Evolutionary conservation across 2,329 filamentous ascomycete genomes (phyloP), one percentile per base, ranked within the genome.

Genomic region (Pseudogymnoascus sp.): DNA sequence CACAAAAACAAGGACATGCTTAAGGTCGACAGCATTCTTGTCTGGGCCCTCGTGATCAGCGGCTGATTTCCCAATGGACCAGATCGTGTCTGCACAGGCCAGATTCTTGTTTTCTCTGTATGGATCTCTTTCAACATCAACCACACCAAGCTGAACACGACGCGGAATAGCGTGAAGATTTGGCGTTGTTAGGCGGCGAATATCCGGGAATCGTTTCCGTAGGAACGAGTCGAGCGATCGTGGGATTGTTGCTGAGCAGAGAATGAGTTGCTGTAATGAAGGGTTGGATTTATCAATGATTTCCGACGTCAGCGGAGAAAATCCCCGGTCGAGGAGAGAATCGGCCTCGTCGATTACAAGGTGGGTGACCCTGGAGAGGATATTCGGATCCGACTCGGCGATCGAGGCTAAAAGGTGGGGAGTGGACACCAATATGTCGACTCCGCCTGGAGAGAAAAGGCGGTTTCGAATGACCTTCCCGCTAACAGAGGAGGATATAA

Each of bases 241-340:
- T 1, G 96, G 95, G 66, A 99, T 97, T 4, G 95, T 99, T 61
- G 95, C 95, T 3, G 93, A 97, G 79, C 95, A 99, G 67, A 97
- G 85, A 57, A 99, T 82, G 23, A 99, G 82, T 73, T 96, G 90
- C 72, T 91, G 85, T 57, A 97, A 78, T 0, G 91, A 95, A 0
- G 93, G 91, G 6, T 86, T 83, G 1, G 88, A 85, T 64, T 89
- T 88, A 71, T 96, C 90, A 67, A 99, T 83, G 68, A 99, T 90
- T 63, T 85, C 83, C 10, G 85, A 89, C 0, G 95, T 97, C 23
- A 88, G 87, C 1, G 91, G 87, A 3, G 89, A 84, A 78, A 99
- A 99, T 65, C 91, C 96, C 64, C 92, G 89, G 77, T 99, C 96
- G 69, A 99, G 85, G 9, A 99, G 85, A 3, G 93, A 97, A 76